phyloP scores from a whole-genome alignment of 2,329 filamentous ascomycete genomes.

The Tolypocladium guangdongense region DNA sequence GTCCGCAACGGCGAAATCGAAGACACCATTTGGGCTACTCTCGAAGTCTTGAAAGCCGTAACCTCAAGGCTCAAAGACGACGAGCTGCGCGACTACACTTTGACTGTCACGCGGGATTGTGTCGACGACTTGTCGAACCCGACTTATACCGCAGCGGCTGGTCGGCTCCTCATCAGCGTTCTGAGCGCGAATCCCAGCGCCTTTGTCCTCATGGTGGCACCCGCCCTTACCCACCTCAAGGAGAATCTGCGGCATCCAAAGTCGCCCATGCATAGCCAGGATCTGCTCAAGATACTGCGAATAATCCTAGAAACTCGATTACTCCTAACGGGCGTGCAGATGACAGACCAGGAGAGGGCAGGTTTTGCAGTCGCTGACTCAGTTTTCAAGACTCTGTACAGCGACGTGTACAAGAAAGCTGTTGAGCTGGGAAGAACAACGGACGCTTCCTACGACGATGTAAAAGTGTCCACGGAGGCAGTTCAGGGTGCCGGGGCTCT shows the following conservation, averaged over 20 bases:
- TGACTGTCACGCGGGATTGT: slow-evolving; percentile 40
- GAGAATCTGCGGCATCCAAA: slow-evolving; percentile 40
- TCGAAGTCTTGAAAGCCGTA: slow-evolving; percentile 41
- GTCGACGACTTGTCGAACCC: slow-evolving; percentile 41
- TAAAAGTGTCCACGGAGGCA: slow-evolving; percentile 30
- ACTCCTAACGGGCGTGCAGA: slow-evolving; percentile 22
- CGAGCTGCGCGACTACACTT: slow-evolving; percentile 33
- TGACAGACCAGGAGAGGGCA: slow-evolving; percentile 23
- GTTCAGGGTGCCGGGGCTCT: slow-evolving; percentile 35
- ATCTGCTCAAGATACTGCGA: slow-evolving; percentile 39
- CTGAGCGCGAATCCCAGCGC: slow-evolving; percentile 35
- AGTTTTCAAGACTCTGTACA: slow-evolving; percentile 30
- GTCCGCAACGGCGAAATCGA: slow-evolving; percentile 50
- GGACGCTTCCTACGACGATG: slow-evolving; percentile 23
- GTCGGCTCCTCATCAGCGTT: slow-evolving; percentile 40
- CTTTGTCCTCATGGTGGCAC: slow-evolving; percentile 36
- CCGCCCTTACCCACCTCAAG: slow-evolving; percentile 36
- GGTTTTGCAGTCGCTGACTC: slow-evolving; percentile 24
- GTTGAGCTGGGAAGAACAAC: slow-evolving; percentile 19
- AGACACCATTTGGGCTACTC: slow-evolving; percentile 44
- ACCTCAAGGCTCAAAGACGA: slow-evolving; percentile 33
- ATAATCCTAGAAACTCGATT: slow-evolving; percentile 37
- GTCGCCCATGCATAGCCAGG: slow-evolving; percentile 37
- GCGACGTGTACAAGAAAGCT: slow-evolving; percentile 29
- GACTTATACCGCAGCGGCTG: slow-evolving; percentile 40